phyloP scores from a whole-genome alignment of 2,329 filamentous ascomycete genomes.

The Talaromyces sp. region DNA sequence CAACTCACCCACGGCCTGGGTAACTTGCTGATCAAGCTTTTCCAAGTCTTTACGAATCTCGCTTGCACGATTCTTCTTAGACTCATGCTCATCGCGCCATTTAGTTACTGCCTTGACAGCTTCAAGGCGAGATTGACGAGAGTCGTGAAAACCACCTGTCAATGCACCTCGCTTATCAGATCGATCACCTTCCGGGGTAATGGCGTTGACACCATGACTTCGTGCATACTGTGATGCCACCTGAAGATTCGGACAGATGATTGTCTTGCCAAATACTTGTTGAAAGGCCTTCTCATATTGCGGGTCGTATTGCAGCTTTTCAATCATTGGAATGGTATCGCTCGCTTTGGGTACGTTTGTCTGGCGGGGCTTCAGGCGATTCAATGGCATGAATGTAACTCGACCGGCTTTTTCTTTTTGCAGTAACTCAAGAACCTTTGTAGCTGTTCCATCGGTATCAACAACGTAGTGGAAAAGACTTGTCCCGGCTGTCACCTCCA shows the following conservation, averaged over 20 bases:
- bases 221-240: conserved; percentile 87
- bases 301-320: conserved; percentile 73
- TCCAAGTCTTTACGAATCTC: conserved; percentile 68
- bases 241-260: conserved; percentile 85
- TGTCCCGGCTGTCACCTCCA: conserved; percentile 86
- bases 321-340: conserved; percentile 81
- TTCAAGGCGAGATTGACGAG: conserved; percentile 77
- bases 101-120: conserved; percentile 70
- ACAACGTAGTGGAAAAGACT: conserved; percentile 96
- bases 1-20: conserved; percentile 73
- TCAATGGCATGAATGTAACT: conserved; percentile 91
- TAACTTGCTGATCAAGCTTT: conserved; percentile 81
- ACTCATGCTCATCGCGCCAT: conserved; percentile 70
- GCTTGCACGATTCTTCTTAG: conserved; percentile 56
- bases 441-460: conserved; percentile 83
- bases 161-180: conserved; percentile 93
- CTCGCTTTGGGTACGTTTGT: conserved; percentile 76
- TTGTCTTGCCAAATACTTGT: conserved; percentile 92
- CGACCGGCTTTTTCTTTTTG: conserved; percentile 76
- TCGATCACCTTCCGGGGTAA: conserved; percentile 90
- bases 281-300: conserved; percentile 80
- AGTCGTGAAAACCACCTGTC: conserved; percentile 90
- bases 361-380: conserved; percentile 66
- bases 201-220: conserved; percentile 85
- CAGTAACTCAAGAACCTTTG: conserved; percentile 70